Evolutionary conservation across 768 basidiomycete genomes (phyloP).

Genomic region (Boletus pseudo-olivaceus): DNA sequence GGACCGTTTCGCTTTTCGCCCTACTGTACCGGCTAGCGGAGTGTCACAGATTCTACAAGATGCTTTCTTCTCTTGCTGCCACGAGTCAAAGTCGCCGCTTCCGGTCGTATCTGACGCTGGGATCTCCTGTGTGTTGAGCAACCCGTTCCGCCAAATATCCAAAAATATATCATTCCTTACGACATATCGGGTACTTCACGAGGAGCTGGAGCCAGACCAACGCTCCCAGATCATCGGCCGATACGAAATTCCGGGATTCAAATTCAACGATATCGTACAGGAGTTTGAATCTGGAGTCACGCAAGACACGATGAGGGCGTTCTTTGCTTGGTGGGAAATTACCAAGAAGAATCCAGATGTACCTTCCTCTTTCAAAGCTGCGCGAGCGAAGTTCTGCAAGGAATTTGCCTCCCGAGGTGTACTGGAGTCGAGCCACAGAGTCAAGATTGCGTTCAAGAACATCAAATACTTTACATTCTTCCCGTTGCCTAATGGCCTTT

Average conservation of each 20-base stretch:
- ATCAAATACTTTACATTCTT: slow-evolving; percentile 50
- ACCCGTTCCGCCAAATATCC: slow-evolving; percentile 3
- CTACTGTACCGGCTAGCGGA: slow-evolving; percentile 27
- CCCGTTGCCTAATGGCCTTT: slow-evolving; percentile 71
- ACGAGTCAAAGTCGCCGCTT: background rate
- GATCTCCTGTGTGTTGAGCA: background rate
- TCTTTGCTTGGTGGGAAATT: slow-evolving; percentile 13
- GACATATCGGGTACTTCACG: slow-evolving; percentile 4
- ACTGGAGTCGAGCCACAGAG: background rate
- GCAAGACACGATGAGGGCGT: slow-evolving; percentile 2
- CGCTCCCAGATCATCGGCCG: slow-evolving; percentile 1
- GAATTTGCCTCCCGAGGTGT: slow-evolving; percentile 46
- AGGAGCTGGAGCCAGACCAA: background rate
- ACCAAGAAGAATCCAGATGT: background rate
- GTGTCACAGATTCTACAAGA: slow-evolving; percentile 14
- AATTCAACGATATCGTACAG: slow-evolving; percentile 2
- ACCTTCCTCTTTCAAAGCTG: background rate
- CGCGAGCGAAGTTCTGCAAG: slow-evolving; percentile 2
- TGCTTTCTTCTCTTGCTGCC: slow-evolving; percentile 12
- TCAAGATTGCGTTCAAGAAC: slow-evolving; percentile 44
- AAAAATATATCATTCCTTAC: slow-evolving; percentile 6
- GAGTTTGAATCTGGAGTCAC: slow-evolving; percentile 12
- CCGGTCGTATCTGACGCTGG: slow-evolving; percentile 12
- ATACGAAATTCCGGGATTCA: slow-evolving; percentile 6
- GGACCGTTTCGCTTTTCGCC: slow-evolving; percentile 72